These are phyloP conservation scores for Gillenia trifoliata DNA, from an alignment of 306 rosid species.

Conservation along the genomic window DNA sequence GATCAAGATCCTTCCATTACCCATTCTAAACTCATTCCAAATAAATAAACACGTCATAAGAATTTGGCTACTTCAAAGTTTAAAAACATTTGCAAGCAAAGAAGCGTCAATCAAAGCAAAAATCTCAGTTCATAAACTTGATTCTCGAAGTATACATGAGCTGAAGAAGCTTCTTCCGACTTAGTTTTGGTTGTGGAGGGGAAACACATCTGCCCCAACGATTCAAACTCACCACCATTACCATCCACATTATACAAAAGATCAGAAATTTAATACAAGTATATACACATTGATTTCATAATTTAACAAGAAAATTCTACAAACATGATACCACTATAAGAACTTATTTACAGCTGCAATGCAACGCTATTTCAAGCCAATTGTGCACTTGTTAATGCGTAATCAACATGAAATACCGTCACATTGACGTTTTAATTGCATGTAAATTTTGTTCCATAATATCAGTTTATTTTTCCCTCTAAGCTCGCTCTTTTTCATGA, in stretches of 20 bases:
- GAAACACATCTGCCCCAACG: neutral
- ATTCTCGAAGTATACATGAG: neutral
- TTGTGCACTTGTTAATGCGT: no score
- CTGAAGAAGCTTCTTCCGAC: neutral
- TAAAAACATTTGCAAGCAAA: neutral
- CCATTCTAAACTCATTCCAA: no score
- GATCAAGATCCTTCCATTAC: neutral
- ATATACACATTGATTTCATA: neutral
- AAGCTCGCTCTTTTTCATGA: conserved; percentile 13
- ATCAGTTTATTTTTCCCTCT: neutral
- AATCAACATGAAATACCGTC: neutral
- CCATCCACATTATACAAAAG: neutral
- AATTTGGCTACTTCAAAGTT: no score
- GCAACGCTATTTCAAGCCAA: neutral
- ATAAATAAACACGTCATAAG: neutral
- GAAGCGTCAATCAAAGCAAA: neutral
- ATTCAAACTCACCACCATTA: neutral
- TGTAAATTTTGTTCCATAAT: neutral
- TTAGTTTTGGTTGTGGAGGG: neutral
- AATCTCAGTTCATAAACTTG: neutral
- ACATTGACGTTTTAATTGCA: neutral
- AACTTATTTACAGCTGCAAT: neutral
- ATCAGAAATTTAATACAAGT: neutral
- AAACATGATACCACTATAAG: neutral
- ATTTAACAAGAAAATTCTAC: neutral